These are phyloP conservation scores for Malassezia japonica DNA, from an alignment of 1,284 basidiomycete species.

Conservation along the genomic window DNA sequence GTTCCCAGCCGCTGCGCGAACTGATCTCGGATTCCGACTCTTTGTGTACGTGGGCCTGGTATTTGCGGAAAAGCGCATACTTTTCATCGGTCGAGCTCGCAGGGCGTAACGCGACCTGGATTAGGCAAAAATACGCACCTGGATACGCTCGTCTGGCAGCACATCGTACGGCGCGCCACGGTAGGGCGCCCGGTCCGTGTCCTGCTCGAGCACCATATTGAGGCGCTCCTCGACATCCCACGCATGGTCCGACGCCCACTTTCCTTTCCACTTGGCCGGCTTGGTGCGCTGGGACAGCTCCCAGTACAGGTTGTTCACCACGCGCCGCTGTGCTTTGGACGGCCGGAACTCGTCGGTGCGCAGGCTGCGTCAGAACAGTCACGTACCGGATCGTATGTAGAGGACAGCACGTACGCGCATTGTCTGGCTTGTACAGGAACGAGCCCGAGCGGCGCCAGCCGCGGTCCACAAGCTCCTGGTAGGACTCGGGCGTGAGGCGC, in stretches of 20 bases:
- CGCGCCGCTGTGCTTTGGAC: slow-evolving; percentile 22
- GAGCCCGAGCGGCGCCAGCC: slow-evolving; percentile 40
- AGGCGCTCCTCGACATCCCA: slow-evolving; percentile 20
- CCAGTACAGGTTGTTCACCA: slow-evolving; percentile 28
- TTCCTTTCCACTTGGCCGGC: slow-evolving; percentile 32
- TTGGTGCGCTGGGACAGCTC: slow-evolving; percentile 15
- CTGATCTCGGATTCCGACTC: slow-evolving; percentile 22
- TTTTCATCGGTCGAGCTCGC: slow-evolving; percentile 28
- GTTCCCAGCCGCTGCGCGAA: slow-evolving; percentile 24
- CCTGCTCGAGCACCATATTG: neutral
- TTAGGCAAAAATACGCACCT: neutral
- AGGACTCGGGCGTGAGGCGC: slow-evolving; percentile 26
- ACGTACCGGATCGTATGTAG: slow-evolving; percentile 35
- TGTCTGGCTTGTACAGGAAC: slow-evolving; percentile 43
- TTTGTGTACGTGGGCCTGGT: slow-evolving; percentile 34
- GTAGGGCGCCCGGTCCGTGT: neutral
- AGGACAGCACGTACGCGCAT: slow-evolving; percentile 35
- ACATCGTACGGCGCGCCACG: neutral
- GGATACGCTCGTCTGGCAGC: neutral
- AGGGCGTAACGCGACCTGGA: neutral
- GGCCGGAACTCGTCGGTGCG: neutral
- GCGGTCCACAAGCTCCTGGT: slow-evolving; percentile 35
- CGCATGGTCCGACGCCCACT: slow-evolving; percentile 21
- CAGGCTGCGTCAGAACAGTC: slow-evolving; percentile 12
- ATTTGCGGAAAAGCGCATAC: slow-evolving; percentile 35